Base-by-base conservation (phyloP, 2,329 filamentous ascomycete genomes). In the Penicillium sp. region DNA sequence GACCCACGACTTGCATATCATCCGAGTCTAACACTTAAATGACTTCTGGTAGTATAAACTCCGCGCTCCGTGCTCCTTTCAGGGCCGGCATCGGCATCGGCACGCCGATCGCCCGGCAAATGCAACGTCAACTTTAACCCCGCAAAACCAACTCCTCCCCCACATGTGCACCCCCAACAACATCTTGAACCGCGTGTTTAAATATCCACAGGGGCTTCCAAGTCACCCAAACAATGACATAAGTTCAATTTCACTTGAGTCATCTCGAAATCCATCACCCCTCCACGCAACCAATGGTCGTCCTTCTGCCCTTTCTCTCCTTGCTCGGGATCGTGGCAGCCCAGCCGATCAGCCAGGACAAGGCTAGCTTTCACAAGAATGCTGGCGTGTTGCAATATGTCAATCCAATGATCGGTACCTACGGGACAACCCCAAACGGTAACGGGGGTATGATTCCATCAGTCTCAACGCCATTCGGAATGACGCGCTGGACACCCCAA, bases 401-500 rank as follows among this genome's bases (percentile, higher is more conserved):
- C 34, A 61, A 65, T n/a, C 63, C 61, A 6, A 44, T 58, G 4
- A 63, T 65, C 16, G 63, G 63, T 2, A 65, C 61, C 0, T 60
- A 62, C 13, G 63, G 63, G 5, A 48, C 46, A 0, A 54, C 54
- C 3, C 61, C 61, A 8, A 56, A 65, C 42, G 55, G 43, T n/a
- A 65, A 65, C 26, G 63, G 63, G 3, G 63, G 63, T 6, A 65
- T 65, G 61, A 64, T 64, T 13, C 63, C 63, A 3, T 65, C 63
- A 3, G 56, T 65, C 24, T 51, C 58, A 14, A 58, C 61, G 11
- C 63, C 63, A 2, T 65, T 80, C 52, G 77, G 73, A n/a, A 80
- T 79, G 77, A 80, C 79, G 7, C 71, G 79, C n/a, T 81, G 79
- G 79, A 79, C 77, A 9, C 72, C 78, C 3, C 77, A 80, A 63